Evolutionary conservation across 352 stramenopile genomes (phyloP).

Genomic region (Thalassiosira mediterranea): DNA sequence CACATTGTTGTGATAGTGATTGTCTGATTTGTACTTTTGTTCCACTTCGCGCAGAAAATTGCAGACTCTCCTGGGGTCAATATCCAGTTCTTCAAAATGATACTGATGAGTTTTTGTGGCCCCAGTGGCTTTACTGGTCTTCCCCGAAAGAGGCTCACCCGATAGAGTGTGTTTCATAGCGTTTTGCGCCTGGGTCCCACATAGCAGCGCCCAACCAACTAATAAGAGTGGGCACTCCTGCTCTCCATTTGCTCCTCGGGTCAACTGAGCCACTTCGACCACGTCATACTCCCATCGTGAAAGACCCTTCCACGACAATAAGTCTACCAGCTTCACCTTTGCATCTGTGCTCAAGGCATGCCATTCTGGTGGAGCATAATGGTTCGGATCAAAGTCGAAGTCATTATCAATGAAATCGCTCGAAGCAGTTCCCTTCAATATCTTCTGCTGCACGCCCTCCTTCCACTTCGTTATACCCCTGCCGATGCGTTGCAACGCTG

Average conservation of each 20-base stretch:
- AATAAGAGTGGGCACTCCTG: constrained; percentile 45
- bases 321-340: constrained; percentile 7
- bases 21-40: constrained; percentile 48
- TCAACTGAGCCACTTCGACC: constrained; percentile 13
- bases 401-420: too few species aligned
- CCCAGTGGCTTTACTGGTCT: too few species aligned
- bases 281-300: constrained; percentile 36
- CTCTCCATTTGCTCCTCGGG: neutral
- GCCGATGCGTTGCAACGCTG: too few species aligned
- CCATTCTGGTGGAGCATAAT: constrained; percentile 44
- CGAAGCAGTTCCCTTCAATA: too few species aligned
- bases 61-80: constrained; percentile 42
- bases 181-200: constrained; percentile 46
- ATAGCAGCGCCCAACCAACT: constrained; percentile 63
- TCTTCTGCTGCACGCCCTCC: too few species aligned
- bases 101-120: too few species aligned
- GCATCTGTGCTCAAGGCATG: constrained; percentile 10
- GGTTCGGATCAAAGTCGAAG: too few species aligned
- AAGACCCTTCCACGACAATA: constrained; percentile 28
- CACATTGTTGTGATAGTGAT: constrained; percentile 64
- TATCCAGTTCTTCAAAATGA: constrained; percentile 49
- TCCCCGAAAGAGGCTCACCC: too few species aligned
- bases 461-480: too few species aligned
- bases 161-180: constrained; percentile 43
- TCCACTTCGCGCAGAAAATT: constrained; percentile 63